A percentile compares a stretch with the other conserved stretches of the same genome.
Conservation (phyloP, 139 green algal species). For the Chlorella sp. region DNA sequence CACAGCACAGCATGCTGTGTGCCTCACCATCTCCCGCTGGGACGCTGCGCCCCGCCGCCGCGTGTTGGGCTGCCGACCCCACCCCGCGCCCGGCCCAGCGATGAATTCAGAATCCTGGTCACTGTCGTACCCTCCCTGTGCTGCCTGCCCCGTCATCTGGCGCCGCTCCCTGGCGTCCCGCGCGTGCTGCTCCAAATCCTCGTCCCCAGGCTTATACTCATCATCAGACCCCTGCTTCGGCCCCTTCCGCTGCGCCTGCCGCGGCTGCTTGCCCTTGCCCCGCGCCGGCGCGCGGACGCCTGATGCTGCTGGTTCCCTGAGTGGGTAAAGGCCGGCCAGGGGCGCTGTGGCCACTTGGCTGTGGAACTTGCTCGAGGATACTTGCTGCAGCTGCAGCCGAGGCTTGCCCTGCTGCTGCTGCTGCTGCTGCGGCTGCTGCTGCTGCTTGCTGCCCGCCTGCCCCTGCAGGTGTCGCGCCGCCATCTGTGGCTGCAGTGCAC, state of each 20-base stretch:
- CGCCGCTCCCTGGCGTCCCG: not conserved
- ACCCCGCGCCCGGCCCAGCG: not conserved
- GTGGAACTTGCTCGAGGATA: too few species aligned
- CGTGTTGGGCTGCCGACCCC: not conserved
- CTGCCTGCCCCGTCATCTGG: not conserved
- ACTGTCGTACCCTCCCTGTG: not conserved
- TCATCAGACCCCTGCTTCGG: not conserved
- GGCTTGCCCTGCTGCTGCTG: not conserved
- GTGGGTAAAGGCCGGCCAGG: too few species aligned
- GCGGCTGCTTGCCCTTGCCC: conserved; percentile 16
- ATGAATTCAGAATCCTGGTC: not conserved
- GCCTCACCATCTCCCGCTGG: not conserved
- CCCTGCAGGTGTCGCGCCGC: too few species aligned
- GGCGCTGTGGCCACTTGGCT: not conserved
- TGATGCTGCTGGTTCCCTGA: not conserved
- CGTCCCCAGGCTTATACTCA: not conserved
- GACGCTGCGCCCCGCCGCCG: not conserved
- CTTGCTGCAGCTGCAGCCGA: not conserved
- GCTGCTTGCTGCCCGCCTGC: too few species aligned
- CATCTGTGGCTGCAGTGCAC: too few species aligned
- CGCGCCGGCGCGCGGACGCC: not conserved
- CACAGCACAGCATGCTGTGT: not conserved
- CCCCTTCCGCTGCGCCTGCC: not conserved
- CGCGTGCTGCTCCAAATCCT: not conserved
- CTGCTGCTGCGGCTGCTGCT: not conserved